A percentile compares a stretch with the other conserved stretches of the same genome.
These are phyloP conservation scores for Neoboletus subvelutipes DNA, from an alignment of 768 basidiomycete species.

Conservation along the genomic window DNA sequence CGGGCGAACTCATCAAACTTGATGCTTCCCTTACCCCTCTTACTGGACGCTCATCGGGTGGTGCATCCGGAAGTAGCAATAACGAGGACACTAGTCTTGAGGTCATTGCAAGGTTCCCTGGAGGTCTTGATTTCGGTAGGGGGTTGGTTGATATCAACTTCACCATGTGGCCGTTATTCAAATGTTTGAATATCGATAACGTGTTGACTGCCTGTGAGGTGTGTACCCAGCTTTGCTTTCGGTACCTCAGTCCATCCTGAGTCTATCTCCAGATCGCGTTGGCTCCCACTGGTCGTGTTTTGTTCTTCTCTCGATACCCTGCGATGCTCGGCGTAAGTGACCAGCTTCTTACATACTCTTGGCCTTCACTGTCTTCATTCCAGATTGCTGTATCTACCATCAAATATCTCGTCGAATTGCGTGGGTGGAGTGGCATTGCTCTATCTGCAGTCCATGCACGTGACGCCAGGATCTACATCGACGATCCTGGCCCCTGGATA, in stretches of 20 bases:
- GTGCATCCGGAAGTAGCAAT: slow-evolving; percentile 29
- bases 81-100: slow-evolving; percentile 57
- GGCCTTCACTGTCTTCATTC: slow-evolving; percentile 3
- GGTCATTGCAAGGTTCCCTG: slow-evolving; percentile 87
- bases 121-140: slow-evolving; percentile 89
- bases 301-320: slow-evolving; percentile 88
- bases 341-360: not conserved
- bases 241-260: not conserved
- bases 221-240: not conserved
- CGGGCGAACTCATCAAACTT: slow-evolving; percentile 82
- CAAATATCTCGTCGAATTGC: slow-evolving; percentile 88
- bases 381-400: slow-evolving; percentile 87
- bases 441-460: slow-evolving; percentile 81
- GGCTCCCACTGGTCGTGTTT: slow-evolving; percentile 79
- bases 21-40: slow-evolving; percentile 69
- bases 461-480: slow-evolving; percentile 90
- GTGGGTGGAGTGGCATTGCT: slow-evolving; percentile 91
- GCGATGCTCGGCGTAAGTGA: slow-evolving; percentile 80
- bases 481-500: slow-evolving; percentile 97
- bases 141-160: slow-evolving; percentile 93
- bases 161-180: slow-evolving; percentile 96
- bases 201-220: slow-evolving; percentile 92
- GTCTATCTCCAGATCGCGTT: slow-evolving; percentile 62
- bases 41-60: slow-evolving; percentile 43
- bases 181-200: slow-evolving; percentile 89